These are phyloP conservation scores for Musa itinerans DNA, from an alignment of 176 grass and related monocot species.

Conservation along the genomic window DNA sequence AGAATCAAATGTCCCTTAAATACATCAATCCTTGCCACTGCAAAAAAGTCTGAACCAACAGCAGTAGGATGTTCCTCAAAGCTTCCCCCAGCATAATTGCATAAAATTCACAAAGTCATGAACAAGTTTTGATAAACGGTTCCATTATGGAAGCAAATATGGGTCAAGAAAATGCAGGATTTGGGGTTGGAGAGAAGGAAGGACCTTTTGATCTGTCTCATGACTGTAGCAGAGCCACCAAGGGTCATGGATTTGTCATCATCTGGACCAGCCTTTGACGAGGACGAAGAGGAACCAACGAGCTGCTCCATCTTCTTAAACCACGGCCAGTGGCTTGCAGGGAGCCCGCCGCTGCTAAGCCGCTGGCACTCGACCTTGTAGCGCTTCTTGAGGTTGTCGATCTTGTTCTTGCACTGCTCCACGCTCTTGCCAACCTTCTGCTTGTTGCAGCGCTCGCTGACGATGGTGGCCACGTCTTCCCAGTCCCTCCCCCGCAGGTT, in stretches of 20 bases:
- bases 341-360: slow-evolving; percentile 19
- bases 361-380: slow-evolving; percentile 97
- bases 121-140: neutral
- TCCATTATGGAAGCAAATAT: no score
- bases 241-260: slow-evolving; percentile 22
- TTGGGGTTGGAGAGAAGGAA: slow-evolving; percentile 1
- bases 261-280: slow-evolving; percentile 24
- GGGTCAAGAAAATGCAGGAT: neutral
- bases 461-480: slow-evolving; percentile 65
- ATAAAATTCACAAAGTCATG: no score
- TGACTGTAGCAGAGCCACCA: slow-evolving; percentile 19
- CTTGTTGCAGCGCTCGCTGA: slow-evolving; percentile 36
- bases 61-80: no score
- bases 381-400: slow-evolving; percentile 94
- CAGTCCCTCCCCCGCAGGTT: slow-evolving; percentile 85
- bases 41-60: no score
- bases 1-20: no score
- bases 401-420: slow-evolving; percentile 99
- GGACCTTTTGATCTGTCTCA: slow-evolving; percentile 58
- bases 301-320: slow-evolving; percentile 83
- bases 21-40: no score
- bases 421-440: slow-evolving; percentile 53
- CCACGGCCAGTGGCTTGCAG: slow-evolving; percentile 74
- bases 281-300: slow-evolving; percentile 32
- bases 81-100: no score